Percentiles rank a stretch among this genome's conserved stretches.
These are phyloP conservation scores for Xylariaceae sp. DNA, from an alignment of 2,329 filamentous ascomycete genomes.

Conservation along the genomic window DNA sequence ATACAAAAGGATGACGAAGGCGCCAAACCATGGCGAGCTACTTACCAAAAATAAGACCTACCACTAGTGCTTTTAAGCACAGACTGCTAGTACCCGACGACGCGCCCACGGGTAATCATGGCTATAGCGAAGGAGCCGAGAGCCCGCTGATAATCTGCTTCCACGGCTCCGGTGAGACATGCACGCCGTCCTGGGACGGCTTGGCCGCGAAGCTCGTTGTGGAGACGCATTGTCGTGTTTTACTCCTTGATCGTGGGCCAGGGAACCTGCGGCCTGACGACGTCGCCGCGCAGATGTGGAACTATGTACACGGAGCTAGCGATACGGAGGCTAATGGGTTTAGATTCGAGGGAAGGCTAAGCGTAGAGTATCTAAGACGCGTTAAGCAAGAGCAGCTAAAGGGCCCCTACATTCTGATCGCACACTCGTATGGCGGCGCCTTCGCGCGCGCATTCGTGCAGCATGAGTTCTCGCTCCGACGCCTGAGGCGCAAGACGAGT, in stretches of 20 bases:
- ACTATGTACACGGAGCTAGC: slow-evolving; percentile 16
- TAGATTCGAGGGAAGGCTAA: no score
- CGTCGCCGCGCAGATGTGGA: slow-evolving; percentile 30
- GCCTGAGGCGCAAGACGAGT: background rate
- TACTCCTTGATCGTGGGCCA: slow-evolving; percentile 35
- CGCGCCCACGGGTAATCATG: background rate
- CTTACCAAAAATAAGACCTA: background rate
- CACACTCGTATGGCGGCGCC: slow-evolving; percentile 42
- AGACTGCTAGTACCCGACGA: slow-evolving; percentile 3
- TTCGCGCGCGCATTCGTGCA: slow-evolving; percentile 40
- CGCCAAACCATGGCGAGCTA: background rate
- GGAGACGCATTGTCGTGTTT: slow-evolving; percentile 29
- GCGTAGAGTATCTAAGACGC: background rate
- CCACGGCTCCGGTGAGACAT: slow-evolving; percentile 41
- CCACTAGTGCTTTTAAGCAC: background rate
- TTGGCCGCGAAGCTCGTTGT: slow-evolving; percentile 28
- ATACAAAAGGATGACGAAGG: background rate
- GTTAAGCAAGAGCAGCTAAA: background rate
- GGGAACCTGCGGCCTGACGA: slow-evolving; percentile 19
- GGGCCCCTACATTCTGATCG: slow-evolving; percentile 38
- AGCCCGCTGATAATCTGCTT: slow-evolving; percentile 41
- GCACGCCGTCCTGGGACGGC: slow-evolving; percentile 36
- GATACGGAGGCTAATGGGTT: no score
- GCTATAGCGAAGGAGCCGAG: background rate
- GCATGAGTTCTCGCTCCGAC: background rate